These are phyloP conservation scores for Lentinula lateritia DNA, from an alignment of 768 basidiomycete genomes.

Conservation along the genomic window DNA sequence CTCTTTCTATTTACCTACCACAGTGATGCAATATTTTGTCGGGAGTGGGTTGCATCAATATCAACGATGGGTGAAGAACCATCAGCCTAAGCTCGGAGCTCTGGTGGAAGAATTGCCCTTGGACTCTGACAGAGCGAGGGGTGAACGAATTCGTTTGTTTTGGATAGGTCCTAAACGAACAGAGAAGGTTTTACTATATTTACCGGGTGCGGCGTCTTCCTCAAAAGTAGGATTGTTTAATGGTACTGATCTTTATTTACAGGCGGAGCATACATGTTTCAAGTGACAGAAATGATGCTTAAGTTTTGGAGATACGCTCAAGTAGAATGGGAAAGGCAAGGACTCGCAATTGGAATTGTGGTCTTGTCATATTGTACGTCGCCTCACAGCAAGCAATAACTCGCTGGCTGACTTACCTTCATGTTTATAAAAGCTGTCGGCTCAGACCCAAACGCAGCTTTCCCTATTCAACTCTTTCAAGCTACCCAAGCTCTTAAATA, in stretches of 20 bases:
- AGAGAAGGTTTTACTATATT: slow-evolving; percentile 26
- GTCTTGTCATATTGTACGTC: slow-evolving; percentile 7
- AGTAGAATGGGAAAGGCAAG: slow-evolving; percentile 4
- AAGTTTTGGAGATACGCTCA: slow-evolving; percentile 7
- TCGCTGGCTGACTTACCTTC: not conserved
- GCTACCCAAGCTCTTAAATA: slow-evolving; percentile 10
- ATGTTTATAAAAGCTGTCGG: slow-evolving; percentile 8
- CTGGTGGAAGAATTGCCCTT: not conserved
- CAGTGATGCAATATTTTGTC: not conserved
- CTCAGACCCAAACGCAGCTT: slow-evolving; percentile 5
- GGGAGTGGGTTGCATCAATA: not conserved
- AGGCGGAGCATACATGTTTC: slow-evolving; percentile 9
- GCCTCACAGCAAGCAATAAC: not conserved
- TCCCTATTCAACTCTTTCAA: slow-evolving; percentile 16
- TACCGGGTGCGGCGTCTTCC: slow-evolving; percentile 21
- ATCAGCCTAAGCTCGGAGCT: not conserved
- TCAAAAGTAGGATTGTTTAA: not conserved
- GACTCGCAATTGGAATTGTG: slow-evolving; percentile 3
- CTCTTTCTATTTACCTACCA: not conserved
- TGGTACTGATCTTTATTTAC: not conserved
- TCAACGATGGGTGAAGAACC: not conserved
- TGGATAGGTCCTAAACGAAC: slow-evolving; percentile 28
- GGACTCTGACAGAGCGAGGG: not conserved
- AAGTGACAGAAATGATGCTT: not conserved
- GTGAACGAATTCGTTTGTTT: slow-evolving; percentile 16